Percentiles rank a stretch among this genome's conserved stretches.
Conservation (phyloP, 768 basidiomycete genomes). For the Pleurotus cornucopiae region DNA sequence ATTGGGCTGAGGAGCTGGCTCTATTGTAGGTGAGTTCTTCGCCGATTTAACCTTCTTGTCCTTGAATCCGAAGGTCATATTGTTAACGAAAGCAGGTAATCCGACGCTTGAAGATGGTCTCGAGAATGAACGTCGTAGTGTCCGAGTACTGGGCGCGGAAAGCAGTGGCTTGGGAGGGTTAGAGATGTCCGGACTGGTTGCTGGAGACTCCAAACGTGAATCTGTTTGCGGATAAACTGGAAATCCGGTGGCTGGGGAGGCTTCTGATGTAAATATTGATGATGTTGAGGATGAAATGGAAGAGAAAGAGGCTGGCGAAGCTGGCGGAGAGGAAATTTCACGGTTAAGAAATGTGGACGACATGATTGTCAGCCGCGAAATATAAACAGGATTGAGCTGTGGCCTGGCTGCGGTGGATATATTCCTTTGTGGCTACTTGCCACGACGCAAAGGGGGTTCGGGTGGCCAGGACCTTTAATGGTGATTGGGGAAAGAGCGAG, state of each 20-base stretch:
- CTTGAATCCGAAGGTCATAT: conserved; percentile 8
- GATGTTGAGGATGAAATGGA: neutral
- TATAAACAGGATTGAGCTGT: conserved; percentile 2
- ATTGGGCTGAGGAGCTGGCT: neutral
- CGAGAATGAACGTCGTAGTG: conserved; percentile 3
- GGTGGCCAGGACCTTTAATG: neutral
- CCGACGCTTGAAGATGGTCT: conserved; percentile 5
- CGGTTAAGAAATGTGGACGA: neutral
- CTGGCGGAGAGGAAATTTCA: neutral
- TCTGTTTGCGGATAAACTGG: conserved; percentile 4
- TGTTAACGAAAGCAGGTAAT: conserved; percentile 6
- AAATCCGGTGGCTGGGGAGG: conserved; percentile 3
- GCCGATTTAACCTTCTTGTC: conserved; percentile 5
- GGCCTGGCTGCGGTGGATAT: neutral
- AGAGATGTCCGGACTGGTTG: conserved; percentile 3
- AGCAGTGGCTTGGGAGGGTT: conserved; percentile 1
- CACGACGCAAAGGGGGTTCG: neutral
- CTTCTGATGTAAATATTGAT: neutral
- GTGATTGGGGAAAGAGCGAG: neutral
- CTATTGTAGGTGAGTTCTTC: neutral
- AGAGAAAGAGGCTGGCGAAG: conserved; percentile 5
- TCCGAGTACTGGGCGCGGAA: neutral
- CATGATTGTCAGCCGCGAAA: conserved; percentile 1
- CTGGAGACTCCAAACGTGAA: neutral
- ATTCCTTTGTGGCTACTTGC: conserved; percentile 2